Conservation (phyloP, 225 moss, liverwort and hornwort genomes). For the Neckera pumila region DNA sequence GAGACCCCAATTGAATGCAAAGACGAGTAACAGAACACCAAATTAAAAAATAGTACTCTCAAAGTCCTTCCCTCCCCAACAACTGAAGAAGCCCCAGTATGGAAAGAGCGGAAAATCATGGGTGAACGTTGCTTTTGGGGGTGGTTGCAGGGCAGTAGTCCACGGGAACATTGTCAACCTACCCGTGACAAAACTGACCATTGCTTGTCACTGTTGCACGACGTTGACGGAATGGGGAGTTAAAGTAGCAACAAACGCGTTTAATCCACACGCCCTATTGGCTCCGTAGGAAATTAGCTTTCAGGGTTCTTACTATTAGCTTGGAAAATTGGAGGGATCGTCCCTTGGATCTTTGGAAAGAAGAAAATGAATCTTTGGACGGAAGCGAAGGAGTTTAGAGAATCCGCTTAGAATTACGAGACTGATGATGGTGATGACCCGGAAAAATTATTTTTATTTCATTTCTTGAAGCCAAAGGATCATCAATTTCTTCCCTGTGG, state of each 20-base stretch:
- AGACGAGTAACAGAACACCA: neutral
- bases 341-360: neutral
- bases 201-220: neutral
- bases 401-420: neutral
- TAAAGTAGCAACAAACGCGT: neutral
- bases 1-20: neutral
- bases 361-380: neutral
- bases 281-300: neutral
- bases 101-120: no score
- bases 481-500: no score
- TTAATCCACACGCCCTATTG: neutral
- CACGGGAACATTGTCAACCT: neutral
- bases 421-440: no score
- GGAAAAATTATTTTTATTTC: neutral
- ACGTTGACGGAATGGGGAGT: no score
- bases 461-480: neutral
- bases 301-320: neutral
- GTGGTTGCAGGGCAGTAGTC: neutral
- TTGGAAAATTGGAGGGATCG: neutral
- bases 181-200: neutral
- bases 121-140: neutral
- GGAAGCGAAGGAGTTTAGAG: no score
- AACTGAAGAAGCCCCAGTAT: neutral
- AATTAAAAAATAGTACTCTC: neutral
- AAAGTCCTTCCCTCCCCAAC: neutral